Conservation (phyloP, 306 rosid species). For the Glycine latifolia region DNA sequence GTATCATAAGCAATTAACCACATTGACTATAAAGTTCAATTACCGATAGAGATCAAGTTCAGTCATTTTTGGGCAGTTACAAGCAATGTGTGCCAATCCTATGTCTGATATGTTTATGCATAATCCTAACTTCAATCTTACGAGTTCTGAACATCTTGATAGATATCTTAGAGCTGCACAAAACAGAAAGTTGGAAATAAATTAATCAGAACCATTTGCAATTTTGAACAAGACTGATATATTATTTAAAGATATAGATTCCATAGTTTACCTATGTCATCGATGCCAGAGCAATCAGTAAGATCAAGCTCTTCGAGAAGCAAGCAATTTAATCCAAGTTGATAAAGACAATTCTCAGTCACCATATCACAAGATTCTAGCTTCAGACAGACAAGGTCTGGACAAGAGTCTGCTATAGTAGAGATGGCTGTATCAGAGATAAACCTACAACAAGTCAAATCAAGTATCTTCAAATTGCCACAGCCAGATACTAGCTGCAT, state of each 20-base stretch:
- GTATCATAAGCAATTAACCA: constrained; percentile 13
- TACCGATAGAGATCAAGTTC: constrained; percentile 84
- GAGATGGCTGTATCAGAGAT: constrained; percentile 63
- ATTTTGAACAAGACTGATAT: constrained; percentile 7
- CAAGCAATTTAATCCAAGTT: constrained; percentile 60
- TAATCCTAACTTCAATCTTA: constrained; percentile 67
- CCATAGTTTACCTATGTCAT: constrained; percentile 57
- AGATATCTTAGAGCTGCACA: constrained; percentile 64
- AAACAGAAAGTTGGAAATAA: constrained; percentile 13
- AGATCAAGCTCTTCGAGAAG: constrained; percentile 71
- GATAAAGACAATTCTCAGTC: constrained; percentile 58
- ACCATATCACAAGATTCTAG: constrained; percentile 72
- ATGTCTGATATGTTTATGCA: constrained; percentile 72
- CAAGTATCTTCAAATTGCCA: constrained; percentile 62
- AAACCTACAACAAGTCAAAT: constrained; percentile 69
- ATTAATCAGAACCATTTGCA: constrained; percentile 16
- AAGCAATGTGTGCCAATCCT: constrained; percentile 67
- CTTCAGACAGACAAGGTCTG: constrained; percentile 63
- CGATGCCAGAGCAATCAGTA: constrained; percentile 70
- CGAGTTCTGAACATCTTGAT: constrained; percentile 61
- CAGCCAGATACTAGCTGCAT: constrained; percentile 60
- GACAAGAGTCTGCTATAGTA: constrained; percentile 59
- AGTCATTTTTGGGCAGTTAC: constrained; percentile 57
- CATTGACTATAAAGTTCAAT: constrained; percentile 20
- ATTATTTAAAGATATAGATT: background rate